Conservation (phyloP, 805 yeast genomes). For the Yamadazyma takamatsuzukensis region DNA sequence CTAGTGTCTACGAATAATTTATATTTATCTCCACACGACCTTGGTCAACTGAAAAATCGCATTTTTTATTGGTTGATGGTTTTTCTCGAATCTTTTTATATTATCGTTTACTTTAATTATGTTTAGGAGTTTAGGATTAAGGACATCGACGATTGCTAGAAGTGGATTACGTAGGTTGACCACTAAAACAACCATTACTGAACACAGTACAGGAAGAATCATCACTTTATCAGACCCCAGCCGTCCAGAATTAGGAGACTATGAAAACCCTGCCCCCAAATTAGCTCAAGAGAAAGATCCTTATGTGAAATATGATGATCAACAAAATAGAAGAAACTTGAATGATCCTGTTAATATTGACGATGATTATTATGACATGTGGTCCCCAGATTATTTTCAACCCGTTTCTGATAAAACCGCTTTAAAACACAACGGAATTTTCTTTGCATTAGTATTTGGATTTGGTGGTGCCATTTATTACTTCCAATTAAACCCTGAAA, state of each 20-base stretch:
- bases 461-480: slow-evolving; percentile 43
- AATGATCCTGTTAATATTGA: slow-evolving; percentile 69
- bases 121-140: too few species aligned
- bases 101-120: too few species aligned
- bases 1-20: too few species aligned
- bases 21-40: too few species aligned
- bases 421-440: slow-evolving; percentile 50
- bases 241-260: slow-evolving; percentile 49
- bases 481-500: slow-evolving; percentile 55
- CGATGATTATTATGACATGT: slow-evolving; percentile 73
- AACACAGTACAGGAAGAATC: slow-evolving; percentile 36
- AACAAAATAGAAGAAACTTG: slow-evolving; percentile 74
- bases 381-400: slow-evolving; percentile 80
- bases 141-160: too few species aligned
- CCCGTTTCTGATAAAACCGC: slow-evolving; percentile 60
- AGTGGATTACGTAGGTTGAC: slow-evolving; percentile 20
- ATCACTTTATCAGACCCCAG: slow-evolving; percentile 39
- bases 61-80: too few species aligned
- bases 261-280: slow-evolving; percentile 57
- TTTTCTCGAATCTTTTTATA: too few species aligned
- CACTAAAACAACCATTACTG: slow-evolving; percentile 35
- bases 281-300: slow-evolving; percentile 69
- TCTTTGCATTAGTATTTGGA: slow-evolving; percentile 36
- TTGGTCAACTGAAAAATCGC: too few species aligned
- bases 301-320: slow-evolving; percentile 71